Evolutionary conservation across 2,329 filamentous ascomycete species (phyloP), one percentile per base, ranked within the genome.

Genomic region (Aureobasidium sp.): DNA sequence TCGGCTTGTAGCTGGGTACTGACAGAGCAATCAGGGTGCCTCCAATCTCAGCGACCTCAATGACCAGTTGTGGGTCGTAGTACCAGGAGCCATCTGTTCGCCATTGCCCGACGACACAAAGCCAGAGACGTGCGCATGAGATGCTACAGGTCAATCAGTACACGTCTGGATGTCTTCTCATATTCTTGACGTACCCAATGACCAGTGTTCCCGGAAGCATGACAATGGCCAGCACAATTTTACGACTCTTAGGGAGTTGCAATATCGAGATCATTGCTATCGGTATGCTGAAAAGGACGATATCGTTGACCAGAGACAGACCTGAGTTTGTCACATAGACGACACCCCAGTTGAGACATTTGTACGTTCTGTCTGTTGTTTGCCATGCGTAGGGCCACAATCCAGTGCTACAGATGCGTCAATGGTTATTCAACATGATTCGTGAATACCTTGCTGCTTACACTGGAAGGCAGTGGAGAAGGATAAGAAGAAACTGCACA

Each of bases 371-470:
- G 11, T 67, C 70, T 11, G 73, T 73, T 0, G 70, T 67, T 65
- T 83, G 78, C 73, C 76, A 82, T 0, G 69, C 73, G 59, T 83
- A 82, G 0, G 80, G 80, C 80, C 80, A 82, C 2, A 79, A 68
- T 0, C 74, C 78, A 0, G 80, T 82, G 0, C 53, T 57, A 34
- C 17, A 7, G 5, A 31, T 11, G 15, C n/a, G 53, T 57, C 41
- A 57, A 41, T 45, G 2, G n/a, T 34, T 8, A 9, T 45, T 4
- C 51, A 9, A 22, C 17, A 29, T 49, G 34, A 9, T 6, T 34
- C 6, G 12, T 17, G 7, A 27, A 5, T n/a, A 7, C n/a, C 9
- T 6, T 15, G 27, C 8, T 31, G n/a, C 53, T 57, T 57, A 57
- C 53, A 82, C 78, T 0, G 80, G 80, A 1, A 66, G 68, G 63